Base-by-base conservation (phyloP, 352 stramenopile genomes). In the Phytophthora meadii region DNA sequence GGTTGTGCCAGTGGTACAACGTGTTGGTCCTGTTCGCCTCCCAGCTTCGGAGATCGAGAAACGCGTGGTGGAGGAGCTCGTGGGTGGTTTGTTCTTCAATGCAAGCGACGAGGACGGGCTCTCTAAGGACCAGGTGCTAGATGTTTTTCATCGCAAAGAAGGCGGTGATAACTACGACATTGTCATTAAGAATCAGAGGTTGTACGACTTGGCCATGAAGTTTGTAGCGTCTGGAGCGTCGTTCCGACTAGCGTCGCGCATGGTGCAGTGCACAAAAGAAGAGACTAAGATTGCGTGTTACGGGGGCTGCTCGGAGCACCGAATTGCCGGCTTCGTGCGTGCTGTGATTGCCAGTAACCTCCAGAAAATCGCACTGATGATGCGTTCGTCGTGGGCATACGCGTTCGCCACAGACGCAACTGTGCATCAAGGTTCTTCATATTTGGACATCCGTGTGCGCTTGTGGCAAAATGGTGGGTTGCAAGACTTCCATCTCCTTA, bases 161-260 rank as follows among this genome's bases (percentile, higher is more conserved):
- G 64, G 56, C 17, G 9, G 42, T 2, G 67, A 58, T 15, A 86
- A 81, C 47, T 90, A 87, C 62, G 76, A 84, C 27, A 84, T 88
- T 37, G 5, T 66, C 4, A 81, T 90, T 53, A 87, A 85, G 62
- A 88, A 90, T 66, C 79, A 87, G 61, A 77, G 81, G 1, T 53
- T 88, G 37, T 90, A 82, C 37, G 81, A 90, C 36, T 48, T 90
- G 8, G 81, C 77, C 4, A 76, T 90, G 56, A 87, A 87, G 64
- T 88, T 87, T 54, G 74, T 90, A 6, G 72, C 79, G 4, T 84
- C 74, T 49, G 79, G 79, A 11, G 77, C 79, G 9, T 90, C 81
- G 9, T 87, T 82, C 54, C 79, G 79, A 6, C 68, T 90, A 17
- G 77, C 79, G 7, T 68, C 77, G 24, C 75, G 75, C 12, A 82